phyloP scores from a whole-genome alignment of 2,329 filamentous ascomycete genomes.

The Neofusicoccum parvum region DNA sequence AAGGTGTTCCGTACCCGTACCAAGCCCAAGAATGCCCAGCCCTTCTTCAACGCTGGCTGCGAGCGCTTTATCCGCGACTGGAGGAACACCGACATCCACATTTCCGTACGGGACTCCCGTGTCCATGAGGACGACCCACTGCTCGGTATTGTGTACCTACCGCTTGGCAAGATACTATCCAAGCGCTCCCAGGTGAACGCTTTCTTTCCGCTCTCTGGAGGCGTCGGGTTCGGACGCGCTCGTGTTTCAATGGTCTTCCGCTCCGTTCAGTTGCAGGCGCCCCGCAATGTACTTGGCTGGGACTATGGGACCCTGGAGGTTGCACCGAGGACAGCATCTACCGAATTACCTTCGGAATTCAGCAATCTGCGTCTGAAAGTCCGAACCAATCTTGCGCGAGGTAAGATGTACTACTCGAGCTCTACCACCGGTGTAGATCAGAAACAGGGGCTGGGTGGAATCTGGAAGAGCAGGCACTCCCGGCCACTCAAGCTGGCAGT shows the following conservation, averaged over 20 bases:
- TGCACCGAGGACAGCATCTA: slow-evolving; percentile 53
- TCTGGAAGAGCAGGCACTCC: slow-evolving; percentile 56
- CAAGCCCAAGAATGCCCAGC: slow-evolving; percentile 76
- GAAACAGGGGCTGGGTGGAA: slow-evolving; percentile 35
- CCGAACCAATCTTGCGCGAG: slow-evolving; percentile 58
- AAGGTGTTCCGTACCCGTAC: slow-evolving; percentile 71
- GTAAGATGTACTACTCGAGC: slow-evolving; percentile 57
- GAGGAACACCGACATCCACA: slow-evolving; percentile 66
- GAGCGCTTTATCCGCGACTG: slow-evolving; percentile 73
- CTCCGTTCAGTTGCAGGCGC: slow-evolving; percentile 65
- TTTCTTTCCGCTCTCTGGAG: slow-evolving; percentile 68
- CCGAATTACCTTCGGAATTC: slow-evolving; percentile 54
- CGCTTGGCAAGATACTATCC: slow-evolving; percentile 63
- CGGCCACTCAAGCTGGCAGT: slow-evolving; percentile 58
- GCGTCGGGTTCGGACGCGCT: slow-evolving; percentile 70
- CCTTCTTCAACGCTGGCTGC: slow-evolving; percentile 76
- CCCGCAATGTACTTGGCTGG: slow-evolving; percentile 65
- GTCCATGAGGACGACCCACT: slow-evolving; percentile 70
- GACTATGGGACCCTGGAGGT: slow-evolving; percentile 72
- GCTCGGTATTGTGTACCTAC: slow-evolving; percentile 70
- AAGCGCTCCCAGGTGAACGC: slow-evolving; percentile 66
- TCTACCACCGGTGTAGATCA: slow-evolving; percentile 28
- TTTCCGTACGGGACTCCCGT: slow-evolving; percentile 68
- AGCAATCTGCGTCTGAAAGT: slow-evolving; percentile 60
- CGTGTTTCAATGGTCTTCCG: slow-evolving; percentile 74